Conservation (phyloP, 768 basidiomycete species). For the Guyanaporus albipodus region DNA sequence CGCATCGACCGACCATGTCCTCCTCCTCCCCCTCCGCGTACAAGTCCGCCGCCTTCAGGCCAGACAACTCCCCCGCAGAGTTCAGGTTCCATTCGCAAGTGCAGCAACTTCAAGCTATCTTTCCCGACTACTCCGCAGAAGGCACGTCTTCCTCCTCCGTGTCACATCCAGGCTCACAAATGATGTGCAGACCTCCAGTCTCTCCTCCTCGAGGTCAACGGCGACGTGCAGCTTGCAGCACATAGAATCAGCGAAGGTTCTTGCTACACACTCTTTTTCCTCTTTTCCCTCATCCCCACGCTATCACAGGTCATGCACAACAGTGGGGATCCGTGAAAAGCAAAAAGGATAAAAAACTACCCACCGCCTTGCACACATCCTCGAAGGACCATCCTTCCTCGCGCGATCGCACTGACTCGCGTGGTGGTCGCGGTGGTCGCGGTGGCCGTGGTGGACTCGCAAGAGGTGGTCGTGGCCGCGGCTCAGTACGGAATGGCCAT, state of each 20-base stretch:
- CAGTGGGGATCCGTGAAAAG: slow-evolving; percentile 82
- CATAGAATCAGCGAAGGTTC: slow-evolving; percentile 77
- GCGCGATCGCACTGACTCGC: slow-evolving; percentile 38
- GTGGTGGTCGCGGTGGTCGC: slow-evolving; percentile 60
- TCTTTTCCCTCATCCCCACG: slow-evolving; percentile 9
- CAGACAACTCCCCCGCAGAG: slow-evolving; percentile 10
- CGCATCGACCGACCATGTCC: slow-evolving; percentile 17
- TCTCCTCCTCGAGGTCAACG: slow-evolving; percentile 60
- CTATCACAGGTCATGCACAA: slow-evolving; percentile 57
- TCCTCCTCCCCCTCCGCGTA: no score
- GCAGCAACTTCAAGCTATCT: slow-evolving; percentile 64
- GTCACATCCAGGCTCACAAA: no score
- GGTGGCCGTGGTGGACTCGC: slow-evolving; percentile 59
- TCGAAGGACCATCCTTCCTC: slow-evolving; percentile 43
- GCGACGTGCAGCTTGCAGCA: slow-evolving; percentile 67
- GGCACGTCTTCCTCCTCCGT: slow-evolving; percentile 39
- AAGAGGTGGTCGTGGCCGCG: slow-evolving; percentile 39
- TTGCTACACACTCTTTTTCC: background rate
- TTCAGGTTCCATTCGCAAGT: slow-evolving; percentile 53
- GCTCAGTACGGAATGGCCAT: slow-evolving; percentile 41
- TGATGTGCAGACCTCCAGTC: slow-evolving; percentile 54
- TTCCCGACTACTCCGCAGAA: slow-evolving; percentile 66
- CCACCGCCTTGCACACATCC: slow-evolving; percentile 35
- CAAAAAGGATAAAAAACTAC: slow-evolving; percentile 82
- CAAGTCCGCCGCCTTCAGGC: slow-evolving; percentile 28